Percentiles rank a stretch among this genome's conserved stretches.
These are phyloP conservation scores for Eucalyptus erythrocorys DNA, from an alignment of 345 rosid genomes.

Conservation along the genomic window DNA sequence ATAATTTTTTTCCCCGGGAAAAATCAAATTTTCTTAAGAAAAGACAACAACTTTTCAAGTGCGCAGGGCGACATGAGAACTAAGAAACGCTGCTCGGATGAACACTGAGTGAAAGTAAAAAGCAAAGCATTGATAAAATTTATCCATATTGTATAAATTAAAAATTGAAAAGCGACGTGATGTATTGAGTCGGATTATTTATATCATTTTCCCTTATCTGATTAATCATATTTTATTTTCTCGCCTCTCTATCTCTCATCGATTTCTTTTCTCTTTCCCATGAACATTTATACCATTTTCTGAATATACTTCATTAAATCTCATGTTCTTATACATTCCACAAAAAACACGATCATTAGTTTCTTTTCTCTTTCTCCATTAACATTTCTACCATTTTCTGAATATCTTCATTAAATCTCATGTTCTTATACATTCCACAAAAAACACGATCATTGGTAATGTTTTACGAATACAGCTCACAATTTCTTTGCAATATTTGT, in stretches of 20 bases:
- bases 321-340: too few relatives aligned
- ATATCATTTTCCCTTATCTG: accelerated
- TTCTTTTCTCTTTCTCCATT: neutral
- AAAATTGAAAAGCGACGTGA: too few relatives aligned
- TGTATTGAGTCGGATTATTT: too few relatives aligned
- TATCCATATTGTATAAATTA: accelerated
- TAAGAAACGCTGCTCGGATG: accelerated
- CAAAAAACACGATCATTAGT: too few relatives aligned
- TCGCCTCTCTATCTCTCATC: neutral
- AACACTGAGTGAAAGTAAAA: neutral
- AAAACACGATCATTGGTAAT: accelerated
- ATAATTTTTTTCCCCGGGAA: neutral
- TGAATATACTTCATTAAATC: too few relatives aligned
- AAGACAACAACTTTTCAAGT: too few relatives aligned
- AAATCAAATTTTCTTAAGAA: too few relatives aligned
- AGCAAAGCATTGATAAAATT: too few relatives aligned
- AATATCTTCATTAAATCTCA: neutral
- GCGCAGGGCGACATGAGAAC: accelerated
- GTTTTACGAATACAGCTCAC: neutral
- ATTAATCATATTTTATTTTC: neutral
- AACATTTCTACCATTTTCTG: neutral
- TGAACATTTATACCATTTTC: too few relatives aligned
- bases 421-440: neutral
- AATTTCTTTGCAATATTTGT: neutral
- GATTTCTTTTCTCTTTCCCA: too few relatives aligned